Evolutionary conservation across 2,329 filamentous ascomycete species (phyloP).

Genomic region (Hymenoscyphus scutula): DNA sequence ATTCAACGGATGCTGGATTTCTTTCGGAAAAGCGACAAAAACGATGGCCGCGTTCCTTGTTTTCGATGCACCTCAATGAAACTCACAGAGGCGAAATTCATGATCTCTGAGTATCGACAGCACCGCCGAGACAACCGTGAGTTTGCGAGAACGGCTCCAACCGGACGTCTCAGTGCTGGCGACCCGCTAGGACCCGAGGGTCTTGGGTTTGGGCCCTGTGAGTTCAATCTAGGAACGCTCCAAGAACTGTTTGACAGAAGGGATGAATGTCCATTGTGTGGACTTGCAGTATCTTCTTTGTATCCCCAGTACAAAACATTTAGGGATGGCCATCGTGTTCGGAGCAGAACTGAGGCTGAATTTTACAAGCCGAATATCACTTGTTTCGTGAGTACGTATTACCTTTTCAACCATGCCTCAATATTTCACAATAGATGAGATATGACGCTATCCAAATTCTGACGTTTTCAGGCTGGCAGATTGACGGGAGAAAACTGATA

Average conservation of each 20-base stretch:
- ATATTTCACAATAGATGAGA: too few relatives aligned
- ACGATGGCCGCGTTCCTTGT: background rate
- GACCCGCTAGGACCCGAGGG: background rate
- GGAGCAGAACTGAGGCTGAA: background rate
- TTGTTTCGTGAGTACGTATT: conserved; percentile 4
- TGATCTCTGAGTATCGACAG: background rate
- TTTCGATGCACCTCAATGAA: background rate
- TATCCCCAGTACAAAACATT: background rate
- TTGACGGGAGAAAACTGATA: background rate
- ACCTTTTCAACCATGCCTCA: too few relatives aligned
- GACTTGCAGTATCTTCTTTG: background rate
- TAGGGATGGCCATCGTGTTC: too few relatives aligned
- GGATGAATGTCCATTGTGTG: background rate
- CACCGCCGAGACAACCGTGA: background rate
- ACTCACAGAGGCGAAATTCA: conserved; percentile 2
- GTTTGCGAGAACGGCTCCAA: background rate
- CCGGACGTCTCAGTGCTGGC: background rate
- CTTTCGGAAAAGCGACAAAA: background rate
- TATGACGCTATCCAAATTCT: too few relatives aligned
- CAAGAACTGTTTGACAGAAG: background rate
- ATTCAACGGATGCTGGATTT: background rate
- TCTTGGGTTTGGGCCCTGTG: background rate
- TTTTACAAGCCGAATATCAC: background rate
- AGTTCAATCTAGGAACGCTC: conserved; percentile 1
- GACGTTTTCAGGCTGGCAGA: conserved; percentile 4